phyloP scores from a whole-genome alignment of 1,284 basidiomycete species.

The Xanthoconium separans region DNA sequence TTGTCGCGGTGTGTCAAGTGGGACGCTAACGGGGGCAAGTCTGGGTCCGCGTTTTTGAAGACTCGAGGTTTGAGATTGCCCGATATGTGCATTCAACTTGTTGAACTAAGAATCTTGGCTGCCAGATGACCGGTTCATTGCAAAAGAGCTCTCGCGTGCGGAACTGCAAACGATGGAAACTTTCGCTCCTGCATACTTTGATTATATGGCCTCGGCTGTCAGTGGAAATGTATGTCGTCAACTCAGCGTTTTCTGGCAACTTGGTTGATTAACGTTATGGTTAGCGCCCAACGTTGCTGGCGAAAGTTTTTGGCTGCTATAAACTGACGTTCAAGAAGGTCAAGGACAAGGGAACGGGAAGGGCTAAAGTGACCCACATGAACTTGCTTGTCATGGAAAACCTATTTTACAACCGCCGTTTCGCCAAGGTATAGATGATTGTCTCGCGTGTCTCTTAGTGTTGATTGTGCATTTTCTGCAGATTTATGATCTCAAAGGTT shows the following conservation, averaged over 20 bases:
- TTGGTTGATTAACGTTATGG: conserved; percentile 4
- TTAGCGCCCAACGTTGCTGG: conserved; percentile 91
- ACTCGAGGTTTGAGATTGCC: conserved; percentile 65
- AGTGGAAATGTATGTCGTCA: conserved; percentile 62
- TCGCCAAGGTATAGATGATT: conserved; percentile 67
- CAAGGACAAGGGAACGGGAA: conserved; percentile 58
- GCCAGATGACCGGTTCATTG: conserved; percentile 95
- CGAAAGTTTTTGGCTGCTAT: conserved; percentile 98
- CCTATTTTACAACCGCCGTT: conserved; percentile 88
- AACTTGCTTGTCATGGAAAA: conserved; percentile 99
- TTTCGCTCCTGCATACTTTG: conserved; percentile 97
- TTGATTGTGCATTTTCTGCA: conserved; percentile 31
- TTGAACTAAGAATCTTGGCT: conserved; percentile 1
- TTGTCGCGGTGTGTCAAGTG: conserved; percentile 95
- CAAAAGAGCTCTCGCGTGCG: conserved; percentile 91
- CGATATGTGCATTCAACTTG: not conserved
- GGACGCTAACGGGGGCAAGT: conserved; percentile 95
- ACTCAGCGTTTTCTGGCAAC: not conserved
- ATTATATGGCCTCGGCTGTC: conserved; percentile 91
- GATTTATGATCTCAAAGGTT: conserved; percentile 96
- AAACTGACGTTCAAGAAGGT: conserved; percentile 92
- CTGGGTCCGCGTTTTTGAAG: conserved; percentile 95
- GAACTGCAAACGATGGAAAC: conserved; percentile 96
- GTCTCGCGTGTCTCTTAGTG: not conserved
- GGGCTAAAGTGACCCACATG: conserved; percentile 85